A percentile compares a stretch with the other conserved stretches of the same genome.
Conservation (phyloP, 2,329 filamentous ascomycete species). For the Nannizziopsis arthrosporioides region DNA sequence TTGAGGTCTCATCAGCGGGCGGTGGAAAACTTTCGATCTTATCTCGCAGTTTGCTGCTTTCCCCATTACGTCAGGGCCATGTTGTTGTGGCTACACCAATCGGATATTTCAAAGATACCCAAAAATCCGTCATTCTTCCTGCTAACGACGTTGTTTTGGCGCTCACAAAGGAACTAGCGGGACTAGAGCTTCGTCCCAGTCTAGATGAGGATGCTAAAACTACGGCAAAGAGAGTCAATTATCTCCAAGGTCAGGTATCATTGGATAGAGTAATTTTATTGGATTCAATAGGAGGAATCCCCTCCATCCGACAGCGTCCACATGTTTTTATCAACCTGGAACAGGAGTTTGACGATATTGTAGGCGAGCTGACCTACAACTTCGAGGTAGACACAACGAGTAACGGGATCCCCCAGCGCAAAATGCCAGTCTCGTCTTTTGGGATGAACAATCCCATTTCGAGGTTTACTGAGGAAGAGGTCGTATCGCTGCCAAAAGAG, state of each 20-base stretch:
- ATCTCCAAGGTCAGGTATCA: conserved; percentile 43
- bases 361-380: conserved; percentile 44
- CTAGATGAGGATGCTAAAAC: conserved; percentile 35
- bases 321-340: conserved; percentile 89
- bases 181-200: conserved; percentile 43
- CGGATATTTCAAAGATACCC: conserved; percentile 45
- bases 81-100: conserved; percentile 59
- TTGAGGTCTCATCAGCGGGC: conserved; percentile 30
- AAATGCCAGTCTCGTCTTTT: conserved; percentile 15
- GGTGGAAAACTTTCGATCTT: conserved; percentile 27
- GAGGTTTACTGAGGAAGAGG: conserved; percentile 28
- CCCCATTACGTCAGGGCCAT: conserved; percentile 54
- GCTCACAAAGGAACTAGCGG: conserved; percentile 63
- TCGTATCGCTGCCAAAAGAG: conserved; percentile 19
- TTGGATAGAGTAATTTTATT: conserved; percentile 82
- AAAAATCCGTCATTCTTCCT: conserved; percentile 38
- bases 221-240: conserved; percentile 30
- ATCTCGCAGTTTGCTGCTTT: conserved; percentile 46
- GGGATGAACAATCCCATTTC: conserved; percentile 35
- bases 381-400: conserved; percentile 4
- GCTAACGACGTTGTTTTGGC: conserved; percentile 61
- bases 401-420: not conserved
- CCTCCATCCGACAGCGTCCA: conserved; percentile 51
- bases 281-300: conserved; percentile 76
- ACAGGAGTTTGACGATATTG: conserved; percentile 67